Percentiles rank a stretch among this genome's conserved stretches.
Evolutionary conservation across 2,329 filamentous ascomycete species (phyloP).

Genomic region (Stachybotrys echinatus): DNA sequence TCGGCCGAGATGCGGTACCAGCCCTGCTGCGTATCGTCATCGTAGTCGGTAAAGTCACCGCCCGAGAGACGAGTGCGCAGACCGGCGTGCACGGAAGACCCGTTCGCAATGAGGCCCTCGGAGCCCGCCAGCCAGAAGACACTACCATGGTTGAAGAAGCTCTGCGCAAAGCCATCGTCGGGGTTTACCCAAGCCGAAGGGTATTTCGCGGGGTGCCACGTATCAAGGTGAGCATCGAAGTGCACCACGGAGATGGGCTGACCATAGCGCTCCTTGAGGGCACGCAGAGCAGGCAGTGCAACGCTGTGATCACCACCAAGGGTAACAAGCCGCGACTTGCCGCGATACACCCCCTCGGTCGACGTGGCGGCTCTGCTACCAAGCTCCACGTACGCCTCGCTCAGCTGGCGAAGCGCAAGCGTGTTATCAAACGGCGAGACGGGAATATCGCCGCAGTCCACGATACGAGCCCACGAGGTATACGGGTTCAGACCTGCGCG

Average conservation of each 20-base stretch:
- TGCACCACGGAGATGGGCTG: constrained; percentile 60
- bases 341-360: constrained; percentile 11
- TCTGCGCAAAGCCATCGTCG: constrained; percentile 7
- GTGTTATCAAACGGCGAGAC: constrained; percentile 77
- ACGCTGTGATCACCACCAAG: constrained; percentile 66
- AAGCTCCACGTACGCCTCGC: constrained; percentile 65
- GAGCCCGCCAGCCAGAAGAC: constrained; percentile 81
- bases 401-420: constrained; percentile 73
- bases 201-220: constrained; percentile 74
- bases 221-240: constrained; percentile 69
- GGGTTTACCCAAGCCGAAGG: constrained; percentile 57
- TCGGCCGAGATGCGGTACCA: constrained; percentile 74
- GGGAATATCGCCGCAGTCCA: constrained; percentile 84
- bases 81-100: constrained; percentile 67
- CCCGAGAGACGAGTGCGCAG: constrained; percentile 68
- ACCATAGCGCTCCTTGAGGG: constrained; percentile 52
- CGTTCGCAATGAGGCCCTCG: constrained; percentile 70
- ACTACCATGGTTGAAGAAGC: constrained; percentile 72
- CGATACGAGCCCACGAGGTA: constrained; percentile 65
- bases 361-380: constrained; percentile 29
- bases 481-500: constrained; percentile 76
- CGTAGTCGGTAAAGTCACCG: constrained; percentile 58
- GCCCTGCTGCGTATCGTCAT: constrained; percentile 65
- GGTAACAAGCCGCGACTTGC: constrained; percentile 49
- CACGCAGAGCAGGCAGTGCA: constrained; percentile 60